Base-by-base conservation (phyloP, 164 flowering plant species). In the Sextonia rubra region DNA sequence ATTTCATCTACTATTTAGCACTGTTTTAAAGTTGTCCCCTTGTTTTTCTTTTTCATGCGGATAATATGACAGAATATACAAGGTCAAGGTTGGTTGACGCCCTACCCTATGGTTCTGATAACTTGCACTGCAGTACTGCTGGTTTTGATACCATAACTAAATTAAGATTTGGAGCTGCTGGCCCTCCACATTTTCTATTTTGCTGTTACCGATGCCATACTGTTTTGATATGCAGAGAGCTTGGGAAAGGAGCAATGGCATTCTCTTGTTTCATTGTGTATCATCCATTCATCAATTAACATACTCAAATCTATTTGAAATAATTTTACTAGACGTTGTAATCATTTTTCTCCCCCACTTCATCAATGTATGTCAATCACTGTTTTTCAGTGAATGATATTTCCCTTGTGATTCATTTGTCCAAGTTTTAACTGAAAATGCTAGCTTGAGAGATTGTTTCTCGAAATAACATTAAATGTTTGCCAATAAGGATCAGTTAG, bases 61-160 rank as follows among this genome's bases (percentile, higher is more conserved):
- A 17, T 20, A 52, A 22, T n/a, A 8, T 17, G 0, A 66, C 69
- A 66, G 69, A 52, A 44, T 44, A 44, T 66, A 15, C 24, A 23
- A 20, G 7, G n/a, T 64, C 67, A 11, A 64, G 80, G 83, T n/a
- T 83, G 82, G 80, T 69, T 47, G 2, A 17, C 66, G 49, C 73
- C 80, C 22, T 78, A 61, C 48, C 25, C 65, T 26, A 26, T 74
- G 68, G 72, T 80, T 62, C 61, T 79, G 15, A 68, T 69, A 0
- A 67, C 70, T 22, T 82, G 82, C 69, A 71, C 73, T 27, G 32
- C 73, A 18, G 27, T 29, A 26, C 29, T 70, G 22, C 62, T 76
- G 68, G 66, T 69, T 48, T 58, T 76, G 61, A 30, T 72, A 22
- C 32, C 69, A 63, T 76, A 25, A 77, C 12, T 8, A 25, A 9